A percentile compares a stretch with the other conserved stretches of the same genome.
Conservation (phyloP, 306 rosid species). For the Herpetospermum pedunculosum region DNA sequence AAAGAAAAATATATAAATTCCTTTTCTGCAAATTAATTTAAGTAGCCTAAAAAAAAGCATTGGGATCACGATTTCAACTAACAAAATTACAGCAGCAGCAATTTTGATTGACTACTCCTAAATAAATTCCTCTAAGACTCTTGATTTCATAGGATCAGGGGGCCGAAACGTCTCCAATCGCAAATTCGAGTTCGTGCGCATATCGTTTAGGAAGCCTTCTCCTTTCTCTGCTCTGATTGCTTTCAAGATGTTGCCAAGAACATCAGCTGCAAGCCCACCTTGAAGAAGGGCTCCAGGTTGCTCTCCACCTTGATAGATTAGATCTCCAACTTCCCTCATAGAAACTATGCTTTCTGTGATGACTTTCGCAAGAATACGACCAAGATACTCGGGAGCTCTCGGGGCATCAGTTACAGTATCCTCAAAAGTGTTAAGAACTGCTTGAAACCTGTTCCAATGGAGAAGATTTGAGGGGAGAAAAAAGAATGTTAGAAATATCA, state of each 20-base stretch:
- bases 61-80: conserved; percentile 17
- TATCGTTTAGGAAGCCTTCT: conserved; percentile 35
- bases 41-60: conserved; percentile 36
- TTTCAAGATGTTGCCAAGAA: conserved; percentile 63
- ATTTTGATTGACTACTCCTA: conserved; percentile 25
- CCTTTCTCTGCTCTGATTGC: conserved; percentile 49
- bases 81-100: conserved; percentile 44
- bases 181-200: conserved; percentile 35
- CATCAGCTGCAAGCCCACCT: conserved; percentile 66
- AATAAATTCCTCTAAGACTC: conserved; percentile 58
- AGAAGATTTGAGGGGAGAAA: neutral
- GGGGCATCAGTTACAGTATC: conserved; percentile 88
- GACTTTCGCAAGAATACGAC: conserved; percentile 39
- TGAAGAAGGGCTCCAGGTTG: conserved; percentile 49
- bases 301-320: conserved; percentile 64
- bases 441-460: conserved; percentile 41
- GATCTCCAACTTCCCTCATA: conserved; percentile 44
- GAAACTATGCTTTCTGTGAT: conserved; percentile 42
- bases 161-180: conserved; percentile 54
- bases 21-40: conserved; percentile 29
- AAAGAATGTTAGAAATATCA: neutral
- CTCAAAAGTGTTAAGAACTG: conserved; percentile 52
- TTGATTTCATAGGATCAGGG: conserved; percentile 36
- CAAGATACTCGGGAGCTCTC: conserved; percentile 71
- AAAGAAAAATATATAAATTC: conserved; percentile 12